Base-by-base conservation (phyloP, 306 rosid genomes). In the Lupinus albus region DNA sequence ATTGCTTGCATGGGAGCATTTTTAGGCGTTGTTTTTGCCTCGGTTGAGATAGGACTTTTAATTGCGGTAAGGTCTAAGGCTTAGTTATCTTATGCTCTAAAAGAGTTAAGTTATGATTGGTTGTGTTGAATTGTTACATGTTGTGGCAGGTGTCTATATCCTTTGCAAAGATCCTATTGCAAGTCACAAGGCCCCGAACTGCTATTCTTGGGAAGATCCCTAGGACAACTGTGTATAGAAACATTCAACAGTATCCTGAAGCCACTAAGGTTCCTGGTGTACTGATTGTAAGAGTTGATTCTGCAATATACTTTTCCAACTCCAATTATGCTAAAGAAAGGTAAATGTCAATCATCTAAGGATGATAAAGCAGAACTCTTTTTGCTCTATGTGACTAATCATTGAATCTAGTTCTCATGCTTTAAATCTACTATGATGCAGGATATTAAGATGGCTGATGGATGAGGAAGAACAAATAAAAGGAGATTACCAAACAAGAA, bases 1-100 rank as follows among this genome's bases (percentile, higher is more conserved):
- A 77, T 89, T 42, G 98, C 98, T 55, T 92, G 98, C 87, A 76
- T 89, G 84, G 98, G 98, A 84, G 98, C 98, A 72, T 89, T 92
- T 76, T 84, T 92, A 20, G 98, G 98, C 10, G 98, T 92, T 7
- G 81, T 92, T 66, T 92, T 92, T 61, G 71, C 30, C 33, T 82
- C 89, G 2, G 98, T 92, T 41, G 98, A 92, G 84, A 89, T 81
- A 1, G 98, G 98, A 62, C 96, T 92, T 72, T 61, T 92, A 74
- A 89, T 92, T 51, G 96, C 98, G 5, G 98, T 92, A 87, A 74
- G 79, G 63, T 59, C 61, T 10, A 0, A 55, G 11, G 50, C 64
- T 47, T 25, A 46, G 68, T 39, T 59, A 46, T 80, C 63, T 28
- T 48, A 64, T 25, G 49, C 18, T 62, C 48, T 59, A 57, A 38